These are phyloP conservation scores for Elaphomyces granulatus DNA, from an alignment of 495 filamentous ascomycete genomes.

Conservation along the genomic window DNA sequence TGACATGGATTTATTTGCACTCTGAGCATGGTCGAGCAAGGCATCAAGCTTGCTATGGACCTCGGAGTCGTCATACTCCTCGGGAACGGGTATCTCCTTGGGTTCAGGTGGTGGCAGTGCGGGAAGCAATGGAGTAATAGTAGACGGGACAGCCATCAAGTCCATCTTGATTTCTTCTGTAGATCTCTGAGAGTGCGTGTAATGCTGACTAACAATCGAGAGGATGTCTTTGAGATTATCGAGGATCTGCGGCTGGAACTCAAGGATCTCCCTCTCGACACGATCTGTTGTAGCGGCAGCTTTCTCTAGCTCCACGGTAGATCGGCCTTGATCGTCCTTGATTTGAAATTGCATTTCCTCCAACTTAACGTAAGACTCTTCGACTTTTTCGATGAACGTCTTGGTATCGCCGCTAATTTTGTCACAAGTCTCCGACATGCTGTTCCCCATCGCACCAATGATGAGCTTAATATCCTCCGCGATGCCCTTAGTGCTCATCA, in stretches of 20 bases:
- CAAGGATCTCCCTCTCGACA: conserved; percentile 57
- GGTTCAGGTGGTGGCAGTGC: conserved; percentile 32
- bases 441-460: conserved; percentile 70
- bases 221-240: conserved; percentile 72
- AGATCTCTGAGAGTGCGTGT: conserved; percentile 45
- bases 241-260: conserved; percentile 74
- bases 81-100: conserved; percentile 15
- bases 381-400: conserved; percentile 64
- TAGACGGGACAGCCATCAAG: conserved; percentile 36
- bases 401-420: conserved; percentile 73
- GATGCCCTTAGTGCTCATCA: conserved; percentile 57
- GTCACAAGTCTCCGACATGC: conserved; percentile 68
- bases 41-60: conserved; percentile 65
- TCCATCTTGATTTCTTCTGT: conserved; percentile 37
- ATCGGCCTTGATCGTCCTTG: conserved; percentile 63
- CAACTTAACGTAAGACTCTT: conserved; percentile 58
- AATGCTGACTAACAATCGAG: conserved; percentile 66
- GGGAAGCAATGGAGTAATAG: conserved; percentile 34
- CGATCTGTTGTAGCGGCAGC: conserved; percentile 55
- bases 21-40: conserved; percentile 46
- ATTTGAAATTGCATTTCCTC: conserved; percentile 59
- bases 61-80: conserved; percentile 47
- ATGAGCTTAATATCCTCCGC: conserved; percentile 74
- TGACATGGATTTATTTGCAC: conserved; percentile 24
- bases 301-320: conserved; percentile 60